phyloP scores from a whole-genome alignment of 1,139 yeast species.

The Saccharomyces hybrid region DNA sequence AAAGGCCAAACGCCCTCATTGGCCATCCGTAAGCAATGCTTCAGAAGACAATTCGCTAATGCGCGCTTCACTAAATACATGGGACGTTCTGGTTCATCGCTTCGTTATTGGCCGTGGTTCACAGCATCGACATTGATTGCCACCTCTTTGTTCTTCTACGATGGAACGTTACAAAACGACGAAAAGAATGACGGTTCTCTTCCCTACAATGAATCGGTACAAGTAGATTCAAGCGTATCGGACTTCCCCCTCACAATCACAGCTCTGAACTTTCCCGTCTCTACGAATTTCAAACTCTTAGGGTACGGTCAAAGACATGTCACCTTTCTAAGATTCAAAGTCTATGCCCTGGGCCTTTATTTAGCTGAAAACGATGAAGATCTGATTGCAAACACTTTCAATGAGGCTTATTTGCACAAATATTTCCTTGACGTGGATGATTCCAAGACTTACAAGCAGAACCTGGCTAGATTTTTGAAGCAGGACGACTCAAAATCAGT shows the following conservation, averaged over 20 bases:
- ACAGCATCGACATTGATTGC: background rate
- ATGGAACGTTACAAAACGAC: conserved; percentile 2
- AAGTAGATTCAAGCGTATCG: conserved; percentile 44
- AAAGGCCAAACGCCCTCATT: background rate
- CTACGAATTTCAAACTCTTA: conserved; percentile 40
- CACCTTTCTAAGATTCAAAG: conserved; percentile 71
- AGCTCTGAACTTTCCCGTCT: conserved; percentile 15
- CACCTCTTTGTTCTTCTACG: background rate
- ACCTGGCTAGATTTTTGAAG: conserved; percentile 49
- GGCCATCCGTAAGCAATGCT: background rate
- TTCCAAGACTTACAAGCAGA: conserved; percentile 36
- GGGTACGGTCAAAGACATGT: conserved; percentile 81
- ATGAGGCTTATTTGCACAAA: conserved; percentile 34
- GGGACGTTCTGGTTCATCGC: background rate
- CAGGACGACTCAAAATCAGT: conserved; percentile 46
- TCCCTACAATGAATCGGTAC: conserved; percentile 23
- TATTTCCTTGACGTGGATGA: conserved; percentile 31
- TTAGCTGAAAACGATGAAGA: conserved; percentile 51
- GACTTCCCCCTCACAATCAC: conserved; percentile 40
- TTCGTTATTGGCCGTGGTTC: background rate
- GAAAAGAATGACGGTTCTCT: background rate
- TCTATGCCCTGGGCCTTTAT: conserved; percentile 80
- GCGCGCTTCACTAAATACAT: background rate
- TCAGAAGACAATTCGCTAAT: background rate
- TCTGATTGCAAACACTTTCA: conserved; percentile 40